Percentiles rank a stretch among this genome's conserved stretches.
Conservation (phyloP, 306 rosid genomes). For the Sechiopsis laciniata region DNA sequence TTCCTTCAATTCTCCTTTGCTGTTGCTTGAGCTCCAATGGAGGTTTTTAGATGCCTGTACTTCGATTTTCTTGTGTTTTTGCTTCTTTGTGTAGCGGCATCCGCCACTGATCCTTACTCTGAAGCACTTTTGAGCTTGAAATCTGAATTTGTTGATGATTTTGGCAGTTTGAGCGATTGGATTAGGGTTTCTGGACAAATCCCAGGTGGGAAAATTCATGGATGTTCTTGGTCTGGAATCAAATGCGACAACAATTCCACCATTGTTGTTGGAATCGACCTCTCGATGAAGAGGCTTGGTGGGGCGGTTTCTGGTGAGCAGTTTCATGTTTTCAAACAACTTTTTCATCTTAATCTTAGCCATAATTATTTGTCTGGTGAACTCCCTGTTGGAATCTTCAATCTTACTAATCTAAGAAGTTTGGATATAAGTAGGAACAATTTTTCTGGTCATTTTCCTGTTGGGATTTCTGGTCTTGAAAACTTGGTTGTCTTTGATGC, state of each 20-base stretch:
- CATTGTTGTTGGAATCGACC: slow-evolving; percentile 54
- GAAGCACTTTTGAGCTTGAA: slow-evolving; percentile 71
- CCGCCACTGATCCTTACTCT: slow-evolving; percentile 56
- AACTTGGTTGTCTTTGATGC: slow-evolving; percentile 62
- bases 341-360: slow-evolving; percentile 65
- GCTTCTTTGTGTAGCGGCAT: slow-evolving; percentile 33
- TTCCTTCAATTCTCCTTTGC: slow-evolving; percentile 32
- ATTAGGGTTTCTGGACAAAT: slow-evolving; percentile 34
- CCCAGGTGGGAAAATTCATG: slow-evolving; percentile 41
- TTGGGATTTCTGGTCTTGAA: slow-evolving; percentile 44
- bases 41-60: slow-evolving; percentile 42
- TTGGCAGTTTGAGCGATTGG: slow-evolving; percentile 62
- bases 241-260: slow-evolving; percentile 52
- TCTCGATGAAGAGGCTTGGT: slow-evolving; percentile 56
- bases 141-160: slow-evolving; percentile 53
- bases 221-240: slow-evolving; percentile 88
- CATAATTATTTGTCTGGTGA: slow-evolving; percentile 63
- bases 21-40: slow-evolving; percentile 59
- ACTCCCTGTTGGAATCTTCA: slow-evolving; percentile 57
- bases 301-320: slow-evolving; percentile 63
- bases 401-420: slow-evolving; percentile 52
- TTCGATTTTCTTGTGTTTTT: slow-evolving; percentile 37
- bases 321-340: slow-evolving; percentile 48
- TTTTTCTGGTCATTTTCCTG: slow-evolving; percentile 73
- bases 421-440: slow-evolving; percentile 82